Percentiles rank a stretch among this genome's conserved stretches.
Evolutionary conservation across 768 basidiomycete species (phyloP).

Genomic region (Lactarius hatsudake): DNA sequence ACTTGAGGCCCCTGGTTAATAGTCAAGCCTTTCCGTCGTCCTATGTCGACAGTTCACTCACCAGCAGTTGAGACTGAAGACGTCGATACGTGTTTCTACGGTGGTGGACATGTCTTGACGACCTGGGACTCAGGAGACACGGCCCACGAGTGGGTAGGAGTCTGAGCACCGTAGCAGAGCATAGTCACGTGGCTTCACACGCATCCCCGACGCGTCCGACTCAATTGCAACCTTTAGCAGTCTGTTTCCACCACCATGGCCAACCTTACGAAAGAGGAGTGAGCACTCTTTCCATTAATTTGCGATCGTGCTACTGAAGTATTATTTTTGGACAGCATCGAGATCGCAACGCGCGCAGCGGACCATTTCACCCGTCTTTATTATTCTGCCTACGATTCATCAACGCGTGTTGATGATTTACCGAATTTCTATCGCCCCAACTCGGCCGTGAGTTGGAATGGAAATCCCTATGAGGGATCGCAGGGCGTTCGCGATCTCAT

Average conservation of each 20-base stretch:
- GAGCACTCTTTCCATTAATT: constrained; percentile 9
- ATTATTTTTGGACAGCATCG: constrained; percentile 52
- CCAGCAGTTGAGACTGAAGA: constrained; percentile 82
- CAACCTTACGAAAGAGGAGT: constrained; percentile 39
- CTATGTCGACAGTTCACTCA: constrained; percentile 32
- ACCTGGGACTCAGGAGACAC: not conserved
- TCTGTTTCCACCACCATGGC: constrained; percentile 28
- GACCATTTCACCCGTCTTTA: constrained; percentile 81
- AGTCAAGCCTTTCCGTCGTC: not conserved
- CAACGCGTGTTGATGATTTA: constrained; percentile 69
- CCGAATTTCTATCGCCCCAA: constrained; percentile 77
- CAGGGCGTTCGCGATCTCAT: constrained; percentile 68
- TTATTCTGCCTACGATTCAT: constrained; percentile 78
- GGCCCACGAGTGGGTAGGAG: not conserved
- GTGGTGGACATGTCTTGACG: constrained; percentile 29
- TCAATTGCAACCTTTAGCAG: not conserved
- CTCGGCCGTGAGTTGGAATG: constrained; percentile 84
- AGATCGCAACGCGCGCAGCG: constrained; percentile 81
- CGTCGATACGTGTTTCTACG: constrained; percentile 47
- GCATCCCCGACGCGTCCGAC: not conserved
- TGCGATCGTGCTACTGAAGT: not conserved
- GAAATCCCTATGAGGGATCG: constrained; percentile 70
- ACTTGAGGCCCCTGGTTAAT: constrained; percentile 75
- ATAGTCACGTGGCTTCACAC: not conserved
- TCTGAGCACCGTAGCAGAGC: not conserved